Conservation (phyloP, 1,284 basidiomycete genomes). For the Papiliotrema flavescens region DNA sequence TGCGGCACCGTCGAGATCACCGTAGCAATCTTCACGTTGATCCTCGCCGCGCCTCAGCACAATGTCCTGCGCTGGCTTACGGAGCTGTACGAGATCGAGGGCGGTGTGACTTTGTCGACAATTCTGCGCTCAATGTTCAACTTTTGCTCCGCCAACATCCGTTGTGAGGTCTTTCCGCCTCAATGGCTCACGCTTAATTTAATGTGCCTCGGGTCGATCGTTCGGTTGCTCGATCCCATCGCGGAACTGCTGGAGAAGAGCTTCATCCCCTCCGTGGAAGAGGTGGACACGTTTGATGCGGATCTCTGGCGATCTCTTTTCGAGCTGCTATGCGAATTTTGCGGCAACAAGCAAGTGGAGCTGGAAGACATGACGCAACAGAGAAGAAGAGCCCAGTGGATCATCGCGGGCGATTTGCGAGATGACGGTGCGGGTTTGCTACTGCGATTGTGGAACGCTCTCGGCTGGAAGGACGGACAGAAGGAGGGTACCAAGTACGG, state of each 20-base stretch:
- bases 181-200: slow-evolving; percentile 93
- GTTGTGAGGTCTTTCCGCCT: slow-evolving; percentile 83
- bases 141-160: slow-evolving; percentile 75
- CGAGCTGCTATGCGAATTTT: slow-evolving; percentile 73
- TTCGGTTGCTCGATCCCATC: slow-evolving; percentile 83
- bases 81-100: slow-evolving; percentile 77
- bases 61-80: slow-evolving; percentile 77
- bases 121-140: slow-evolving; percentile 76
- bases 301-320: slow-evolving; percentile 79
- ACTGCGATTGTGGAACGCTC: slow-evolving; percentile 77
- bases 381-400: slow-evolving; percentile 93
- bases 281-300: slow-evolving; percentile 67
- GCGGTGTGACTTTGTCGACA: slow-evolving; percentile 67
- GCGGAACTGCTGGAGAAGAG: slow-evolving; percentile 70
- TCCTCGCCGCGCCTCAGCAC: slow-evolving; percentile 72
- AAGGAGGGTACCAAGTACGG: slow-evolving; percentile 21
- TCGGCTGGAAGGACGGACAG: slow-evolving; percentile 58
- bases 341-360: slow-evolving; percentile 84
- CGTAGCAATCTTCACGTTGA: slow-evolving; percentile 75
- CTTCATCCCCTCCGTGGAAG: slow-evolving; percentile 70
- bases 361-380: slow-evolving; percentile 70
- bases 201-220: slow-evolving; percentile 78
- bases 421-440: slow-evolving; percentile 87
- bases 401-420: slow-evolving; percentile 88
- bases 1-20: slow-evolving; percentile 81